Percentiles rank a stretch among this genome's conserved stretches.
Evolutionary conservation across 306 rosid species (phyloP).

Genomic region (Boehmeria nivea): DNA sequence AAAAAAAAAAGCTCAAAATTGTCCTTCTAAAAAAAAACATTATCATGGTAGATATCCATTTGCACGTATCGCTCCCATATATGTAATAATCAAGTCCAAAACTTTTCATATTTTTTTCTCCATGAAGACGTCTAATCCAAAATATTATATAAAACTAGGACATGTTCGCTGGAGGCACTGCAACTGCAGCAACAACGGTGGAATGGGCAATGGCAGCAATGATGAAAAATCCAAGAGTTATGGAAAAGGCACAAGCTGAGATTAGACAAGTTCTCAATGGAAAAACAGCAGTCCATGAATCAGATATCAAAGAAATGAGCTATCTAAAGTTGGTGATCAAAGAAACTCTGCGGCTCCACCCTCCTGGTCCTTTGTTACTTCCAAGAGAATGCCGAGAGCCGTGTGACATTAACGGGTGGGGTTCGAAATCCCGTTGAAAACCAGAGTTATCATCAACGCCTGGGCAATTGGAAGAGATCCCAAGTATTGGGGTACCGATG

Average conservation of each 20-base stretch:
- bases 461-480: background rate
- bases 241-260: background rate
- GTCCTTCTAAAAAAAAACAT: no score
- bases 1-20: no score
- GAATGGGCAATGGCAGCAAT: background rate
- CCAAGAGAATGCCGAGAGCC: background rate
- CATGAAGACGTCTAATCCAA: no score
- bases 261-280: background rate
- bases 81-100: no score
- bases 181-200: background rate
- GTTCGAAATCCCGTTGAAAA: background rate
- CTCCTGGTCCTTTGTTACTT: background rate
- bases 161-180: background rate
- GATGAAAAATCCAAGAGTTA: background rate
- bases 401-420: background rate
- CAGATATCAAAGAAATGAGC: background rate
- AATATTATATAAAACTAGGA: background rate
- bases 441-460: background rate
- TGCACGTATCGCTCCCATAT: no score
- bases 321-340: background rate
- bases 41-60: no score
- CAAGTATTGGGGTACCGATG: background rate
- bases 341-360: constrained; percentile 12
- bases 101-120: no score
- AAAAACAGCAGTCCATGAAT: background rate